Conservation (phyloP, 2,329 filamentous ascomycete genomes). For the Purpureocillium takamizusanense region DNA sequence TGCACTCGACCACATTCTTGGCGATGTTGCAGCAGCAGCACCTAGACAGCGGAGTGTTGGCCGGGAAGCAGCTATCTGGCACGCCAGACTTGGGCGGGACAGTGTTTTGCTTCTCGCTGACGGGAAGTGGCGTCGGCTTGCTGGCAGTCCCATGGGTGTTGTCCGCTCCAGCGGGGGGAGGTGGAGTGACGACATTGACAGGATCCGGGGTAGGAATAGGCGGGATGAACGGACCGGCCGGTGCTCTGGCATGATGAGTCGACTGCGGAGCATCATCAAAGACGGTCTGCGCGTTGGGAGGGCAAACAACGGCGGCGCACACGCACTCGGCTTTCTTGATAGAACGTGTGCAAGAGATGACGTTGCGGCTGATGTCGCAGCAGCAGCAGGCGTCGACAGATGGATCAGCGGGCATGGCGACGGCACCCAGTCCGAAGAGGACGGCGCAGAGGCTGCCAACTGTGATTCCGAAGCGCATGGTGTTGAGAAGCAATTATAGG, state of each 20-base stretch:
- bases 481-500: neutral
- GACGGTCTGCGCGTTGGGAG: constrained; percentile 10
- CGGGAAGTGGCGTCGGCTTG: too few relatives aligned
- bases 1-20: constrained; percentile 8
- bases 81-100: too few relatives aligned
- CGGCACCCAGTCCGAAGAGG: neutral
- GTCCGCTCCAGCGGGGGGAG: too few relatives aligned
- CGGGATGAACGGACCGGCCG: too few relatives aligned
- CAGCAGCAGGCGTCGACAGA: constrained; percentile 21
- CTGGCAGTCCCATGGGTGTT: too few relatives aligned
- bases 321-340: constrained; percentile 13
- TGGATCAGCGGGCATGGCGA: constrained; percentile 2
- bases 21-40: constrained; percentile 16
- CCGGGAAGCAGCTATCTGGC: too few relatives aligned
- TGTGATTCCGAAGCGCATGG: constrained; percentile 16
- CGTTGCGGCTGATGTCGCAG: constrained; percentile 16
- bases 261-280: neutral
- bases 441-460: constrained; percentile 5
- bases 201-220: too few relatives aligned
- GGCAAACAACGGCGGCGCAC: constrained; percentile 16
- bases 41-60: too few relatives aligned
- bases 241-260: neutral
- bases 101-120: too few relatives aligned
- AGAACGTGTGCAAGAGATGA: constrained; percentile 15
- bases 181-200: too few relatives aligned